Evolutionary conservation across 108 stramenopile species (phyloP).

Genomic region (Aurantiochytrium sp.): DNA sequence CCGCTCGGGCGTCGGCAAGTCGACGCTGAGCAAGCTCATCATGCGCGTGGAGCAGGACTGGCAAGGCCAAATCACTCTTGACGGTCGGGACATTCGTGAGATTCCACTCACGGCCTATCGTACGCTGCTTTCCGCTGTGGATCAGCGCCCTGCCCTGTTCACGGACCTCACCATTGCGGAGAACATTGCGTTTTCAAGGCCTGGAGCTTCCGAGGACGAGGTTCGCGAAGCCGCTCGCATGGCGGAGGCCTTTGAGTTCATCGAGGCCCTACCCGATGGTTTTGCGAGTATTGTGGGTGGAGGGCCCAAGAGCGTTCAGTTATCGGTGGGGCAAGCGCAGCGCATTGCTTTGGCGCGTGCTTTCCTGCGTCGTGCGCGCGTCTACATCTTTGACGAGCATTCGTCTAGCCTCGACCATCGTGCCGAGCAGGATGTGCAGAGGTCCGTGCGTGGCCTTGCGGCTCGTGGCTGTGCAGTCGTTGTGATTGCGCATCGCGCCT

Average conservation of each 20-base stretch:
- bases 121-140: neutral
- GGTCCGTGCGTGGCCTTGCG: neutral
- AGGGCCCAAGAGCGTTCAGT: neutral
- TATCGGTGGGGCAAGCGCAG: neutral
- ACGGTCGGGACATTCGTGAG: neutral
- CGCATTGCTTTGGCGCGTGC: slow-evolving; percentile 6
- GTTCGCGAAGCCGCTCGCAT: neutral
- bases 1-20: neutral
- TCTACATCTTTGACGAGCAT: neutral
- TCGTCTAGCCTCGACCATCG: neutral
- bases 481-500: neutral
- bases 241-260: neutral
- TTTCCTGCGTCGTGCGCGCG: neutral
- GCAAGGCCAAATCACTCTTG: neutral
- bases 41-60: neutral
- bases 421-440: neutral
- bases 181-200: neutral
- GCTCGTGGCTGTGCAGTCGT: neutral
- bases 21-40: neutral
- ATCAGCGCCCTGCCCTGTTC: neutral
- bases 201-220: neutral
- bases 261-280: neutral
- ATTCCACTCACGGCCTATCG: neutral
- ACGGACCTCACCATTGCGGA: neutral
- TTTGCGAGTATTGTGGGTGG: neutral